Evolutionary conservation across 2,329 filamentous ascomycete species (phyloP), one percentile per base, ranked within the genome.

Genomic region (Monilinia aucupariae): DNA sequence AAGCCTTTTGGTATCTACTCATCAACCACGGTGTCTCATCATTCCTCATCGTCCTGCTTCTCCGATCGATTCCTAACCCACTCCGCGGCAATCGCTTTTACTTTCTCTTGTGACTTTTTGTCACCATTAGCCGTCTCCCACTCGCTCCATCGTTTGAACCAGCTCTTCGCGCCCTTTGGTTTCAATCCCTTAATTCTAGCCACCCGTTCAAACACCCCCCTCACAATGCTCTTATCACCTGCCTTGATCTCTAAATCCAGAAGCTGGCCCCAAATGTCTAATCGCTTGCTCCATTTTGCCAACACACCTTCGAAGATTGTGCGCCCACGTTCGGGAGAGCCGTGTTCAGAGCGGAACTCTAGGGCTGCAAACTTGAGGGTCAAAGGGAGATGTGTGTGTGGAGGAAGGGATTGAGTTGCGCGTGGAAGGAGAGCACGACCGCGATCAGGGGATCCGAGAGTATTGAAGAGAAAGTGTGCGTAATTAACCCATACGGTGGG

Each of bases 261-360:
- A 68, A 96, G 86, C 76, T 96, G 88, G 75, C 91, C 94, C 93
- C 93, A 97, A 59, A 97, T 80, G 74, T 97, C 92, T 64, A 91
- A 85, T 75, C 91, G 90, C 80, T 96, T 96, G 52, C 92, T 91
- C 79, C 88, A 96, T 5, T 89, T 88, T 43, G 85, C 84, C 9
- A 99, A 81, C 10, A 99, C 81, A 47, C 88, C 89, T 76, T 97
- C 93, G 71, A 97, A 97, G 73, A 97, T 88, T 32, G 96, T 99
- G 22, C 96, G 88, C 12, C 94, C 94, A 64, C 91, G 90, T 78
- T 99, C 96, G 3, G 91, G 80, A 70, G 96, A 90, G 61, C 92
- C 92, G 71, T 89, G 85, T 9, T 85, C 76, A 13, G 90, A 93
- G 68, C 87, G 88, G 82, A 96, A 99, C 76, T 99, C 94, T 27